Conservation (phyloP, 1,139 yeast genomes). For the Geotrichum candidum region DNA sequence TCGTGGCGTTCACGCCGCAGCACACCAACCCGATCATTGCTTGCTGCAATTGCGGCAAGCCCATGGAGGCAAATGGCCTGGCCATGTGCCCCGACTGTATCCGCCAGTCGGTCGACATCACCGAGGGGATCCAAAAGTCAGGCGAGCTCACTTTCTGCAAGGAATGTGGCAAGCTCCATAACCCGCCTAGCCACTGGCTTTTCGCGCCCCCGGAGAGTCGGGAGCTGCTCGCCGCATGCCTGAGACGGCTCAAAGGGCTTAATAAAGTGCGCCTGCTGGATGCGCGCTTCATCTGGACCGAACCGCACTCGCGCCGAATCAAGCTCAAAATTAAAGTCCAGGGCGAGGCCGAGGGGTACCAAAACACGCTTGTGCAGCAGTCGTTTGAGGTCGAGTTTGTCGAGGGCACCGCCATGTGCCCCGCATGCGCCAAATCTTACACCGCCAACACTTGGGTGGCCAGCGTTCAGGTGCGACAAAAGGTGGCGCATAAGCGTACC, state of each 20-base stretch:
- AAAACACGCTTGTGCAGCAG: slow-evolving; percentile 88
- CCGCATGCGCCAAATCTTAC: slow-evolving; percentile 95
- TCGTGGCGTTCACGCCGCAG: slow-evolving; percentile 30
- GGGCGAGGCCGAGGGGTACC: slow-evolving; percentile 76
- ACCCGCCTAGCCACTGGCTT: slow-evolving; percentile 93
- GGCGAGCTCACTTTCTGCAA: slow-evolving; percentile 89
- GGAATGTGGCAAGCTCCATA: slow-evolving; percentile 89
- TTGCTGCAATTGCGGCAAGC: slow-evolving; percentile 97
- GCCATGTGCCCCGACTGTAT: slow-evolving; percentile 98
- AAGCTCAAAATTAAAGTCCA: slow-evolving; percentile 87
- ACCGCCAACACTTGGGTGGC: slow-evolving; percentile 99
- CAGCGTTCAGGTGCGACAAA: slow-evolving; percentile 95
- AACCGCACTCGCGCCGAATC: slow-evolving; percentile 95
- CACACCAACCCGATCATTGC: slow-evolving; percentile 73
- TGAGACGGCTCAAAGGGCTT: slow-evolving; percentile 82
- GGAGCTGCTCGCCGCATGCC: slow-evolving; percentile 83
- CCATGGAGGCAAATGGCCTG: slow-evolving; percentile 84
- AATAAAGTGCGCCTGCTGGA: slow-evolving; percentile 82
- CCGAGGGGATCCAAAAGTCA: slow-evolving; percentile 90
- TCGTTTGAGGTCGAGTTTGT: slow-evolving; percentile 92
- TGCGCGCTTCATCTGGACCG: slow-evolving; percentile 97
- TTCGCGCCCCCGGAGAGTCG: slow-evolving; percentile 86
- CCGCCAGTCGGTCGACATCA: slow-evolving; percentile 86
- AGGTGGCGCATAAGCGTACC: slow-evolving; percentile 94
- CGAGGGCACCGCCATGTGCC: slow-evolving; percentile 93